phyloP scores from a whole-genome alignment of 2,329 filamentous ascomycete genomes.

The Tympanopsis confertula region DNA sequence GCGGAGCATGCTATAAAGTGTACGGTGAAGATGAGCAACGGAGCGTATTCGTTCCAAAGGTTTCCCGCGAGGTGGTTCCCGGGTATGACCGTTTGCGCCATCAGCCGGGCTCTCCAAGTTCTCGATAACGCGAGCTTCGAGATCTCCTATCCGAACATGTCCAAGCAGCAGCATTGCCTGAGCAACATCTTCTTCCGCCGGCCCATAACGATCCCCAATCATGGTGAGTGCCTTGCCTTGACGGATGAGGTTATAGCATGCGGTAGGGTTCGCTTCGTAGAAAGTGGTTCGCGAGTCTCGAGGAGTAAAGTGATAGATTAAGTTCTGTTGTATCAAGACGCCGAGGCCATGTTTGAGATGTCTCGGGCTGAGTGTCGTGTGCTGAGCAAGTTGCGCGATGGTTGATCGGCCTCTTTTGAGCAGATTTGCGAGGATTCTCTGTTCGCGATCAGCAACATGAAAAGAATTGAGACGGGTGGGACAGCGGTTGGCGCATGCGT shows the following conservation, averaged over 20 bases:
- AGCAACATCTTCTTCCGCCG: constrained; percentile 62
- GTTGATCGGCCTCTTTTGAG: constrained; percentile 68
- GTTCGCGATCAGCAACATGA: constrained; percentile 4
- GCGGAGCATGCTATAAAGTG: constrained; percentile 33
- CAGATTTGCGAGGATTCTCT: constrained; percentile 79
- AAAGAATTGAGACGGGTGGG: not conserved
- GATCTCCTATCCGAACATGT: constrained; percentile 60
- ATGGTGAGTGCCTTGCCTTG: constrained; percentile 71
- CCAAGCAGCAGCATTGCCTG: constrained; percentile 67
- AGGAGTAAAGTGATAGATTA: constrained; percentile 64
- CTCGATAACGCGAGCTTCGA: constrained; percentile 46
- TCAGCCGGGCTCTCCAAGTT: constrained; percentile 16
- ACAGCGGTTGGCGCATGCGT: constrained; percentile 23
- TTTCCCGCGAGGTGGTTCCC: constrained; percentile 7
- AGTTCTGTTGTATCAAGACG: constrained; percentile 78
- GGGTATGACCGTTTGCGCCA: constrained; percentile 3
- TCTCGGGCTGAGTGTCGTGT: constrained; percentile 61
- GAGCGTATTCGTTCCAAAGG: constrained; percentile 5
- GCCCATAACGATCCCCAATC: constrained; percentile 62
- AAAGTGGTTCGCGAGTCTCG: constrained; percentile 50
- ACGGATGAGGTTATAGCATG: constrained; percentile 73
- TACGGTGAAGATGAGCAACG: constrained; percentile 29
- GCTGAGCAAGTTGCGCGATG: constrained; percentile 55
- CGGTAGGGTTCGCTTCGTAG: constrained; percentile 74
- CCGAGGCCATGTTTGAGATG: constrained; percentile 73